phyloP scores from a whole-genome alignment of 768 basidiomycete genomes.

The Russula dissimulans region DNA sequence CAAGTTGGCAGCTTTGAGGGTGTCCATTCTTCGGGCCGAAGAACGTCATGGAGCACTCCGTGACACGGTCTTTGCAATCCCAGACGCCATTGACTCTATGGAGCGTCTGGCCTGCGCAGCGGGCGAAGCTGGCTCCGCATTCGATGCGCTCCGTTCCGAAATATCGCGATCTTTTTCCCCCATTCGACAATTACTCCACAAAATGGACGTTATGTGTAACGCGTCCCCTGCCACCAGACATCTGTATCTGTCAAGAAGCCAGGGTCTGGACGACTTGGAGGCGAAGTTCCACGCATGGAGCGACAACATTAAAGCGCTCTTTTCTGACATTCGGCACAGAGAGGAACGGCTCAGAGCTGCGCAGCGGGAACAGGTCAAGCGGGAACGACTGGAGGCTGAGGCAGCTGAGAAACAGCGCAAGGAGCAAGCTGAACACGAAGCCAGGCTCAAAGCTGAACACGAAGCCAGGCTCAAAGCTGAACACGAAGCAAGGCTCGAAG shows the following conservation, averaged over 20 bases:
- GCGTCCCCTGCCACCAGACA: slow-evolving; percentile 39
- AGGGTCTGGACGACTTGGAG: slow-evolving; percentile 35
- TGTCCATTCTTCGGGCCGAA: slow-evolving; percentile 5
- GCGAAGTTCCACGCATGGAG: slow-evolving; percentile 7
- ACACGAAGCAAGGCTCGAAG: slow-evolving; percentile 8
- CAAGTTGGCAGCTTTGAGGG: slow-evolving; percentile 3
- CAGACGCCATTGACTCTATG: slow-evolving; percentile 25
- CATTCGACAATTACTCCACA: slow-evolving; percentile 44
- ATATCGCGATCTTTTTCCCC: slow-evolving; percentile 42
- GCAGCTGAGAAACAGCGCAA: slow-evolving; percentile 20
- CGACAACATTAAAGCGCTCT: slow-evolving; percentile 1
- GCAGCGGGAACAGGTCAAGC: slow-evolving; percentile 14
- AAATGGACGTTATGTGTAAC: slow-evolving; percentile 43
- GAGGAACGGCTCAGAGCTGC: slow-evolving; percentile 14
- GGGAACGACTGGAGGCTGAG: slow-evolving; percentile 23
- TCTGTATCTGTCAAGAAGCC: slow-evolving; percentile 40
- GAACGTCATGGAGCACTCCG: slow-evolving; percentile 35
- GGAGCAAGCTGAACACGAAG: slow-evolving; percentile 16
- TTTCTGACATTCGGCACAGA: slow-evolving; percentile 3
- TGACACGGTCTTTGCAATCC: slow-evolving; percentile 26
- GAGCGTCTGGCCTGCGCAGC: slow-evolving; percentile 32
- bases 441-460: slow-evolving; percentile 15
- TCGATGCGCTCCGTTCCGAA: slow-evolving; percentile 28
- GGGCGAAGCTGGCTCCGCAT: slow-evolving; percentile 29
- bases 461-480: slow-evolving; percentile 13